Base-by-base conservation (phyloP, 352 stramenopile species). In the Globisporangium solare region DNA sequence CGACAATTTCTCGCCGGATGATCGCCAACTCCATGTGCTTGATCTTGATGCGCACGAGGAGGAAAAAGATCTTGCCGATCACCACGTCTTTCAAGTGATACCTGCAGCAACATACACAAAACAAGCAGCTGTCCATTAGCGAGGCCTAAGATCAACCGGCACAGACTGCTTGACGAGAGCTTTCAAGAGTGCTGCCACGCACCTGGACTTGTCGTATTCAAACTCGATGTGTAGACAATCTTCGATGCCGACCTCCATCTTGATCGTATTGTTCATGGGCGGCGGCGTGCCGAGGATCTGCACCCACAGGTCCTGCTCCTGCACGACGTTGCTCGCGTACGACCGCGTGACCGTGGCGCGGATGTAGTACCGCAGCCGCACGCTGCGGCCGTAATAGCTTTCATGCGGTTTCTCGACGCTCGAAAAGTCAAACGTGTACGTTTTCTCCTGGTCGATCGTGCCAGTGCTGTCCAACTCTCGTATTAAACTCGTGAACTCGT, bases 181-280 rank as follows among this genome's bases (percentile, higher is more conserved):
- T 20, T 18, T n/a, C n/a, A n/a, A n/a, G n/a, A n/a, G n/a, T n/a
- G n/a, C n/a, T 24, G 5, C 1, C 10, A 55, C 57, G 76, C 98
- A 99, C 62, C 88, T 91, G 47, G 91, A 84, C 61, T 97, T 97
- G 66, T 99, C 88, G 74, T 98, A 99, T 70, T 99, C 90, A 67
- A 99, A 99, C 83, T 99, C 97, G 69, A 99, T 98, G 66, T 99
- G 97, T 27, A 99, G 83, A 79, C 96, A 99, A 55, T 99, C 97
- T 78, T 99, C 97, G 67, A 99, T 99, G 17, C 97, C 97, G 31
- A 98, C 91, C 60, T 98, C 97, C 95, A 99, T 98, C 75, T 98
- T 98, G 57, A 99, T 98, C 14, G 89, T 79, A 62, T 94, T 88
- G 69, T 97, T 94, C 54, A 95, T 66, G 37, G 81, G 73, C 10